phyloP scores from a whole-genome alignment of 2,329 filamentous ascomycete species.

The Fusarium veterinarium region DNA sequence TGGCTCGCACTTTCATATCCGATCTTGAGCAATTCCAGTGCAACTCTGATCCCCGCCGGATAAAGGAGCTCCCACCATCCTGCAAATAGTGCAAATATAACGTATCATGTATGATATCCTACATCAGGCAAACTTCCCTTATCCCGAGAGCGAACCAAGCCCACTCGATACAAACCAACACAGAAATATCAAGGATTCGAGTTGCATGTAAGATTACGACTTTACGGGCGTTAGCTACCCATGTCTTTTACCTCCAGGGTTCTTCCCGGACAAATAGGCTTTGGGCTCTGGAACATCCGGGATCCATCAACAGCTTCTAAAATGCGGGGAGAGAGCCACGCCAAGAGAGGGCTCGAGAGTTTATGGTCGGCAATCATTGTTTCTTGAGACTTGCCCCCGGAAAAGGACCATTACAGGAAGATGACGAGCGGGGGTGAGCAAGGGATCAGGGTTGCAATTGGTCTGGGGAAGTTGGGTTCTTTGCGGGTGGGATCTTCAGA shows the following conservation, averaged over 20 bases:
- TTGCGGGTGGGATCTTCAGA: neutral
- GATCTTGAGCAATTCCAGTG: neutral
- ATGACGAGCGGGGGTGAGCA: slow-evolving; percentile 17
- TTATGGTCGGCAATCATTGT: slow-evolving; percentile 16
- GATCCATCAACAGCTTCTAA: neutral
- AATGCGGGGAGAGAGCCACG: slow-evolving; percentile 36
- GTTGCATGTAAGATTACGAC: slow-evolving; percentile 37
- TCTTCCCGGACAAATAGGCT: slow-evolving; percentile 31
- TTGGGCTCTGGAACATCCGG: slow-evolving; percentile 1
- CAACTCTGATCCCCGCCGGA: slow-evolving; percentile 31
- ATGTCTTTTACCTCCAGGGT: neutral
- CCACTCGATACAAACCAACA: neutral
- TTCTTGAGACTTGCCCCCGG: neutral
- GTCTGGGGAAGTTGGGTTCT: neutral
- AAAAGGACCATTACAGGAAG: slow-evolving; percentile 19
- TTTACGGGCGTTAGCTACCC: slow-evolving; percentile 27
- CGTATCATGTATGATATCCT: slow-evolving; percentile 7
- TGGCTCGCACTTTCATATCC: slow-evolving; percentile 15
- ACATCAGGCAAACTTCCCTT: slow-evolving; percentile 34
- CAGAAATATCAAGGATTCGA: slow-evolving; percentile 15
- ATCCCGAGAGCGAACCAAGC: slow-evolving; percentile 22
- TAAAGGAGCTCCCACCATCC: slow-evolving; percentile 26
- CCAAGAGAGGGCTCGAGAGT: neutral
- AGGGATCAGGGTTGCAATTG: neutral
- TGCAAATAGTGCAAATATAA: neutral